Evolutionary conservation across 176 grass and related monocot genomes (phyloP).

Genomic region (Aechmea fasciata): DNA sequence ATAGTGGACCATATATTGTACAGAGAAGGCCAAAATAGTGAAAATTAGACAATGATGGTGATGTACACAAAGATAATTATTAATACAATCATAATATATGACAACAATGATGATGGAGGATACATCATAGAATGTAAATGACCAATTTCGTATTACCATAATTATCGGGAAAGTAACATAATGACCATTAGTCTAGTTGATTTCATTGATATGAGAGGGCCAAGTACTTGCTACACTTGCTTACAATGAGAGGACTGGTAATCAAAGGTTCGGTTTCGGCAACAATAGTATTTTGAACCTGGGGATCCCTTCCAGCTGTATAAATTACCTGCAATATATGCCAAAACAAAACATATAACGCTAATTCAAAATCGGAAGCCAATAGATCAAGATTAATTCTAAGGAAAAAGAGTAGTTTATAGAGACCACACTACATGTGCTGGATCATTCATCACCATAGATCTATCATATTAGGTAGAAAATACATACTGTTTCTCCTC

Average conservation of each 20-base stretch:
- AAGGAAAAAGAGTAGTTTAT: no score
- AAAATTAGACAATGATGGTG: no score
- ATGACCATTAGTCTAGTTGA: no score
- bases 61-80: no score
- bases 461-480: not conserved
- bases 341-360: not conserved
- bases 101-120: no score
- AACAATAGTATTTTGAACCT: slow-evolving; percentile 66
- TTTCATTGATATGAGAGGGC: not conserved
- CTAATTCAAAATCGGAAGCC: not conserved
- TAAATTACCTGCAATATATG: slow-evolving; percentile 61
- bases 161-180: no score
- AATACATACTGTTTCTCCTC: slow-evolving; percentile 77
- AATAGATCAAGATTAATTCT: not conserved
- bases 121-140: no score
- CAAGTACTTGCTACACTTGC: not conserved
- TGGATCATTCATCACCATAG: not conserved
- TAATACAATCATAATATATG: no score
- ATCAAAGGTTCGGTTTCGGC: slow-evolving; percentile 62
- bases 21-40: no score
- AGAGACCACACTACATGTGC: not conserved
- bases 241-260: slow-evolving; percentile 62
- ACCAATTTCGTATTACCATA: no score
- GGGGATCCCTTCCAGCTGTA: slow-evolving; percentile 72
- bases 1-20: no score